phyloP scores from a whole-genome alignment of 2,329 filamentous ascomycete species.

The Allantophomopsis cytisporea region DNA sequence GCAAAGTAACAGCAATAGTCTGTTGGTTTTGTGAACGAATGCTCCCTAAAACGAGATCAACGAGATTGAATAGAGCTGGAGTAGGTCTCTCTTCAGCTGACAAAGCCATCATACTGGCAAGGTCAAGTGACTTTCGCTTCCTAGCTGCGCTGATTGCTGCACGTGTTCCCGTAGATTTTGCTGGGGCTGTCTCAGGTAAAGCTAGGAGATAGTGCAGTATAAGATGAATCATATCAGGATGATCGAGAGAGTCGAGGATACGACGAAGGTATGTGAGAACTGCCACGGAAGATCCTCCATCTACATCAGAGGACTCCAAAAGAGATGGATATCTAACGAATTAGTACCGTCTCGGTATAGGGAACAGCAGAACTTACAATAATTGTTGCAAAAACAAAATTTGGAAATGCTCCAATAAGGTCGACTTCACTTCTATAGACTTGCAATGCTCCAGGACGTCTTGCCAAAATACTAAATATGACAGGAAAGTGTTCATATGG shows the following conservation, averaged over 20 bases:
- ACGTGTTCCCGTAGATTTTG: slow-evolving; percentile 16
- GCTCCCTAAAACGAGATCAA: slow-evolving; percentile 80
- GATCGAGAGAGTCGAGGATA: slow-evolving; percentile 82
- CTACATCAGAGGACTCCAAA: slow-evolving; percentile 90
- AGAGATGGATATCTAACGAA: slow-evolving; percentile 72
- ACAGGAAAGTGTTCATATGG: slow-evolving; percentile 88
- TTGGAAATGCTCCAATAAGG: slow-evolving; percentile 90
- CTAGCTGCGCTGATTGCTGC: slow-evolving; percentile 54
- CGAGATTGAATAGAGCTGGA: slow-evolving; percentile 81
- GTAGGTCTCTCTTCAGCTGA: slow-evolving; percentile 62
- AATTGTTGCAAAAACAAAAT: slow-evolving; percentile 92
- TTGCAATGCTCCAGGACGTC: slow-evolving; percentile 93
- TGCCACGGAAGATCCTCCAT: slow-evolving; percentile 91
- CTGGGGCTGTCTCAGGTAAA: slow-evolving; percentile 44
- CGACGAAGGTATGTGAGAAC: slow-evolving; percentile 86
- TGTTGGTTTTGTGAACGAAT: slow-evolving; percentile 74
- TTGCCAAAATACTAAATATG: slow-evolving; percentile 94
- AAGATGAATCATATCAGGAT: slow-evolving; percentile 87
- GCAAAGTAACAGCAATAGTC: slow-evolving; percentile 79
- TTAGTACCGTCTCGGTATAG: slow-evolving; percentile 4
- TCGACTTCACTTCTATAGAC: slow-evolving; percentile 83
- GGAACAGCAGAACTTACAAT: slow-evolving; percentile 40
- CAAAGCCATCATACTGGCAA: slow-evolving; percentile 66
- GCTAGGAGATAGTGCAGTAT: slow-evolving; percentile 88
- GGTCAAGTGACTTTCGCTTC: slow-evolving; percentile 78